Evolutionary conservation across 257 asterid species (phyloP), one percentile per base, ranked within the genome.

Genomic region (Plantago major): DNA sequence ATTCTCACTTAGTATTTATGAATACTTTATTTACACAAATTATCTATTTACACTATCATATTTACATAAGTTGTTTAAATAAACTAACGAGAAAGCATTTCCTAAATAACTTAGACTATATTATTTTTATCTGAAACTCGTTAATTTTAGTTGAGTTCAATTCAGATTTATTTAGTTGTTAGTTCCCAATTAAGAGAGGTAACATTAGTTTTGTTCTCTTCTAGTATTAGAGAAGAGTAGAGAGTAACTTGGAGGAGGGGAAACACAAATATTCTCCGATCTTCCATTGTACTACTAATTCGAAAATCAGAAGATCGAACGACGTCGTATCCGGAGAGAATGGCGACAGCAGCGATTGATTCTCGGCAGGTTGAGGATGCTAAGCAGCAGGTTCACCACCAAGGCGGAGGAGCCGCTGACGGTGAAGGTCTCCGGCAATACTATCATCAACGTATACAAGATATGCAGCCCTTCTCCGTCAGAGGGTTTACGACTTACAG

Each of bases 401-500:
- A 62, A 60, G 76, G 76, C 11, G 73, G 65, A 4, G 42, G 42
- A 0, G 63, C 56, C 28, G 78, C 73, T 28, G 79, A 76, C 9
- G 84, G 87, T 44, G 89, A 83, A 74, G 95, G 95, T 61, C 83
- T 86, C 67, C 78, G 76, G 70, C 89, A 77, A 65, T 86, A 86
- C 64, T 86, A 86, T 54, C 81, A 81, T 62, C 89, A 79, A 65
- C 78, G 72, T 10, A 86, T 81, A 73, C 87, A 79, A 62, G 95
- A 83, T 72, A 59, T 74, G 74, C 82, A 74, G 80, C 85, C n/a
- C 67, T 79, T 46, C 84, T 78, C 68, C 89, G 89, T 55, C 89
- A 83, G 60, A 84, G 80, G 16, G 73, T 17, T 50, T 74, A 79
- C 68, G 82, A 86, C 77, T 85, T 83, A 30, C 86, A 83, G 69